Conservation (phyloP, 1,284 basidiomycete species). For the Psilocybe mexicana region DNA sequence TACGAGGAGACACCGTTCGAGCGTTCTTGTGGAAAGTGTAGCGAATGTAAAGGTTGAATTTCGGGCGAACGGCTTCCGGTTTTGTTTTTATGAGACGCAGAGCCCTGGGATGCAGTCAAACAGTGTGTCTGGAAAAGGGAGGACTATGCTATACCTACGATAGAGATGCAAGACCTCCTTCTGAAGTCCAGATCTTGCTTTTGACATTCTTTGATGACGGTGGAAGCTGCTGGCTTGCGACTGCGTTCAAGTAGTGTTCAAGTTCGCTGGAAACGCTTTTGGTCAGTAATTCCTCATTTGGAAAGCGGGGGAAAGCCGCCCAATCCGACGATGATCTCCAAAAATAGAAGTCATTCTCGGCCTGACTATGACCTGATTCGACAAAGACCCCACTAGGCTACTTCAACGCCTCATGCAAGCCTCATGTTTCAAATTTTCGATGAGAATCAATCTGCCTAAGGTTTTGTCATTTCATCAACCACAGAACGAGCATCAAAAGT, state of each 20-base stretch:
- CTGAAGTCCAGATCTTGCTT: slow-evolving; percentile 62
- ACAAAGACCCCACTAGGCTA: no score
- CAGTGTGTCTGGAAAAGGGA: background rate
- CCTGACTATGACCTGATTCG: no score
- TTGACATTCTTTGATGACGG: slow-evolving; percentile 23
- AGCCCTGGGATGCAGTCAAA: slow-evolving; percentile 45
- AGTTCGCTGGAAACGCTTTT: background rate
- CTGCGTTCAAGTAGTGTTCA: background rate
- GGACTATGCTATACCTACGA: slow-evolving; percentile 49
- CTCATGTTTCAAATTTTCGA: no score
- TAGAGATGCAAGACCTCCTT: slow-evolving; percentile 72
- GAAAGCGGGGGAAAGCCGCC: no score
- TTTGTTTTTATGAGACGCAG: slow-evolving; percentile 73
- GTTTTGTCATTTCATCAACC: no score
- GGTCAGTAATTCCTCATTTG: background rate
- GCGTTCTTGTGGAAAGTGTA: slow-evolving; percentile 70
- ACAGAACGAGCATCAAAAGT: no score
- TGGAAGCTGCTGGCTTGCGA: background rate
- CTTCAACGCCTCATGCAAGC: no score
- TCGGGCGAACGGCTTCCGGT: slow-evolving; percentile 54
- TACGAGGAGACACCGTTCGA: slow-evolving; percentile 55
- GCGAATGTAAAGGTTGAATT: slow-evolving; percentile 66
- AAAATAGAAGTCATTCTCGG: no score
- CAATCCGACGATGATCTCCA: no score
- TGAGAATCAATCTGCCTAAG: no score